Percentiles rank a stretch among this genome's conserved stretches.
Evolutionary conservation across 345 rosid genomes (phyloP).

Genomic region (Gossypium thurberi): DNA sequence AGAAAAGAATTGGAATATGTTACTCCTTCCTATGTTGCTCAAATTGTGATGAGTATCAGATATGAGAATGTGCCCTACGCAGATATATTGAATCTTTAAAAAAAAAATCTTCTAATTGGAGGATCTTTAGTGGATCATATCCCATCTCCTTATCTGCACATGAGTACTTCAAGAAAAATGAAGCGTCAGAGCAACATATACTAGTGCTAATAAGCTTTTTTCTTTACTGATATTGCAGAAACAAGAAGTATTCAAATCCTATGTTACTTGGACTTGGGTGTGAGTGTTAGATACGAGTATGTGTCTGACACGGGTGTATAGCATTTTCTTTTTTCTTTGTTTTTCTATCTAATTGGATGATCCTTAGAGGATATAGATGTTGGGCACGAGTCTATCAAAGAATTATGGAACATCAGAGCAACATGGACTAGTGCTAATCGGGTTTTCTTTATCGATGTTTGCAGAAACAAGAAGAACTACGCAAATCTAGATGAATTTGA

Average conservation of each 20-base stretch:
- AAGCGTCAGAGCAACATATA: too few species aligned
- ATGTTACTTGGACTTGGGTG: too few species aligned
- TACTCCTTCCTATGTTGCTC: neutral
- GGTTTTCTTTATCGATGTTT: constrained; percentile 14
- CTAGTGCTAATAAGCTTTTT: too few species aligned
- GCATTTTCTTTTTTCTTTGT: too few species aligned
- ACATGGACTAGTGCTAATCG: neutral
- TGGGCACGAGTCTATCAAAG: neutral
- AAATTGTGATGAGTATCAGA: neutral
- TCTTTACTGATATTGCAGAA: too few species aligned
- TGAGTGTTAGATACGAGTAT: too few species aligned
- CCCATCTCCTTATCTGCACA: neutral
- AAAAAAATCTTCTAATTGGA: neutral
- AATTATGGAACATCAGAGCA: neutral
- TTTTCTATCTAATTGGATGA: neutral
- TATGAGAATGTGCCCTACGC: neutral
- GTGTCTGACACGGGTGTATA: too few species aligned
- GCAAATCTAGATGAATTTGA: constrained; percentile 57
- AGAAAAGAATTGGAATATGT: neutral
- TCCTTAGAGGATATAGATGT: neutral
- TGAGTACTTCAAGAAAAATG: too few species aligned
- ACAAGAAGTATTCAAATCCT: too few species aligned
- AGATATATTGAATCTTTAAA: neutral
- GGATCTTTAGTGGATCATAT: neutral
- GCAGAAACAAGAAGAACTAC: constrained; percentile 77